Percentiles rank a stretch among this genome's conserved stretches.
Conservation (phyloP, 768 basidiomycete species). For the Leucogyrophana mollusca region DNA sequence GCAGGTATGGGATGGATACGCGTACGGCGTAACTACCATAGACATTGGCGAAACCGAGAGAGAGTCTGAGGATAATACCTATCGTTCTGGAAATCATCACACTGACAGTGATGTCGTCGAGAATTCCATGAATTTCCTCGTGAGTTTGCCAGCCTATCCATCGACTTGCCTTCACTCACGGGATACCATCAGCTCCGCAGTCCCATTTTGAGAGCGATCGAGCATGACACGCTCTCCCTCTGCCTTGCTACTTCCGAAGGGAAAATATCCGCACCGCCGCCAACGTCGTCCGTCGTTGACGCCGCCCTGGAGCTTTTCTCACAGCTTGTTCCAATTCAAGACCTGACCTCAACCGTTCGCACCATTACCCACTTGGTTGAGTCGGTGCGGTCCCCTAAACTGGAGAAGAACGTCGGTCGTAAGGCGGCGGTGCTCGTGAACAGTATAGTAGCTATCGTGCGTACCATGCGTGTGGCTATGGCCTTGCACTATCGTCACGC, state of each 20-base stretch:
- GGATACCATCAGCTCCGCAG: constrained; percentile 38
- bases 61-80: constrained; percentile 18
- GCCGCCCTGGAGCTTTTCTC: constrained; percentile 87
- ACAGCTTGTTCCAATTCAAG: constrained; percentile 76
- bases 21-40: constrained; percentile 81
- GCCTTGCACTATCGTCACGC: constrained; percentile 53
- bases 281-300: constrained; percentile 83
- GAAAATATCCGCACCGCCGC: constrained; percentile 55
- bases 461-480: constrained; percentile 62
- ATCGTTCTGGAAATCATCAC: constrained; percentile 28
- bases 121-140: constrained; percentile 73
- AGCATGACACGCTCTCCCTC: constrained; percentile 79
- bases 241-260: constrained; percentile 51
- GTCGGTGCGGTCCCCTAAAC: constrained; percentile 66
- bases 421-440: constrained; percentile 85
- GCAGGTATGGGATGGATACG: constrained; percentile 87
- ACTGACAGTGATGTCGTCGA: constrained; percentile 81
- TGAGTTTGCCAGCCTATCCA: constrained; percentile 33
- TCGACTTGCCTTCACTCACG: neutral
- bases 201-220: constrained; percentile 80
- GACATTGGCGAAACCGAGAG: constrained; percentile 50
- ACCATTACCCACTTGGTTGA: constrained; percentile 61
- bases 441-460: constrained; percentile 68
- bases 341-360: constrained; percentile 53
- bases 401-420: constrained; percentile 85